Conservation (phyloP, 306 rosid genomes). For the Phaseolus lunatus region DNA sequence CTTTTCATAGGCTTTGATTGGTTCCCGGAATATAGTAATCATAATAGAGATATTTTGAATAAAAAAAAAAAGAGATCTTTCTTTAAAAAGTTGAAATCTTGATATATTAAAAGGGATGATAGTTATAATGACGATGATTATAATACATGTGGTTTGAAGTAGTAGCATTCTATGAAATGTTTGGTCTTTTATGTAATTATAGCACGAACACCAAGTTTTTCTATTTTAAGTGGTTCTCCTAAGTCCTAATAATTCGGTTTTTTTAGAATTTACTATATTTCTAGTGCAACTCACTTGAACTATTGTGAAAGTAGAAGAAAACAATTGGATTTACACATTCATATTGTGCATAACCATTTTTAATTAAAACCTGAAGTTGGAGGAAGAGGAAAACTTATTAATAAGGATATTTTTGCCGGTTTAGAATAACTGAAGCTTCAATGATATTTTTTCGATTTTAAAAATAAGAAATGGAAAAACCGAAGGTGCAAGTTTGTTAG, state of each 20-base stretch:
- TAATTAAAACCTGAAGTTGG: neutral
- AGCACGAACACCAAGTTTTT: no score
- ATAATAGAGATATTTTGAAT: neutral
- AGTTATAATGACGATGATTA: neutral
- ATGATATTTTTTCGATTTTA: neutral
- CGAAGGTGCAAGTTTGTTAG: slow-evolving; percentile 10
- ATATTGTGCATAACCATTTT: neutral
- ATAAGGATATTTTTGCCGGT: neutral
- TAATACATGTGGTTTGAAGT: neutral
- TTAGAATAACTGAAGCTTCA: no score
- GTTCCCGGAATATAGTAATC: neutral
- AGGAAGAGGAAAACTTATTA: neutral
- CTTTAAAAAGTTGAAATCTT: neutral
- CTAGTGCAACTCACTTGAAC: neutral
- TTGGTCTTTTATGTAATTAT: neutral
- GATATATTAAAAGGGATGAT: neutral
- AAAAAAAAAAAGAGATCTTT: neutral
- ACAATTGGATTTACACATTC: neutral
- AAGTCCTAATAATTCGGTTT: neutral
- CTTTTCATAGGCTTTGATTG: slow-evolving; percentile 13
- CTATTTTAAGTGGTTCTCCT: neutral
- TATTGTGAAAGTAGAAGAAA: neutral
- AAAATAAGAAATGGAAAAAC: neutral
- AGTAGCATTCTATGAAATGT: neutral
- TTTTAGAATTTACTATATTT: neutral